Evolutionary conservation across 1,284 basidiomycete species (phyloP), one percentile per base, ranked within the genome.

Genomic region (Heterobasidion parviporum): DNA sequence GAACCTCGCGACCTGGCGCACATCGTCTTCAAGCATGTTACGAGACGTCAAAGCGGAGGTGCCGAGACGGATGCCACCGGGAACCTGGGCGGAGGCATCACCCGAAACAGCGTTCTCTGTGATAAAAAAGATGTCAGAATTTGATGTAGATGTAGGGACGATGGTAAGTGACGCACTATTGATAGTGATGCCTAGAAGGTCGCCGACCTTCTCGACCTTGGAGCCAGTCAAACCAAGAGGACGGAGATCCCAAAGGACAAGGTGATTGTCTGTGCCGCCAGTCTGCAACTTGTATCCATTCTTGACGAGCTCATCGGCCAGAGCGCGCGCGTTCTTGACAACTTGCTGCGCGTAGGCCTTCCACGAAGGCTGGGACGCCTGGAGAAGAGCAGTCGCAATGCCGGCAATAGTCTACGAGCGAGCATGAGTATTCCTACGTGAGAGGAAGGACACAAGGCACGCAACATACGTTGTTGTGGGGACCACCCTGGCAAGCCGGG

Each of bases 401-500:
- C 86, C 94, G 54, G 96, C 96, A 60, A 99, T 99, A 63, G 97
- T 94, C 87, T 92, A 55, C 8, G 34, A 35, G n/a, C 10, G 10
- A 34, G 33, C 47, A n/a, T 52, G 55, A 57, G 51, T 54, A 51
- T 45, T 15, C 55, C 15, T 26, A 44, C 33, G 45, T n/a, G 35
- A 44, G 54, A 46, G 36, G 60, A 18, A 7, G 20, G 7, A 35
- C 35, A 16, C 45, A 14, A 18, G 44, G 57, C 54, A 54, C 20
- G n/a, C 12, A n/a, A 72, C 82, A 56, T 61, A 90, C 88, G 79
- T 98, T 96, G 81, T 99, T 99, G 82, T 99, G 97, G 52, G 97
- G 97, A 54, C 97, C 97, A 76, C 97, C 97, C 78, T 99, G 97
- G 84, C 96, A 99, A 49, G 97, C 97, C 57, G 97, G 97, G 88